phyloP scores from a whole-genome alignment of 1,284 basidiomycete genomes.

The Sanghuangporus weigelae region DNA sequence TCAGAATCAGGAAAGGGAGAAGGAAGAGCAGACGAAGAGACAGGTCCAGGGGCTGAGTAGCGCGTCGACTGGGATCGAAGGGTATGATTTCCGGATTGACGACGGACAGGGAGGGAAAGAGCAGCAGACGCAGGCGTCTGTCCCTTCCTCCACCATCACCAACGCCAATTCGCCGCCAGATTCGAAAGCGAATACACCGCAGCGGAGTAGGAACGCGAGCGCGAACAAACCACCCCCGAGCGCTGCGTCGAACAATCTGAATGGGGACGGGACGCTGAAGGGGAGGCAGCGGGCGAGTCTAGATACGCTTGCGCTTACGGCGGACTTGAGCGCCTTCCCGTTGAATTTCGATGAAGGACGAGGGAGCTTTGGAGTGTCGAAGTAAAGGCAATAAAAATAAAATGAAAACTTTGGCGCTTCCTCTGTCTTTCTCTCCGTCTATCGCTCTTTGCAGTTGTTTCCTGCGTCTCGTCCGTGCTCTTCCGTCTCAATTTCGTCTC shows the following conservation, averaged over 20 bases:
- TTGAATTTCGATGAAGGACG: constrained; percentile 47
- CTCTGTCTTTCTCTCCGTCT: neutral
- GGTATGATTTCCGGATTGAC: constrained; percentile 80
- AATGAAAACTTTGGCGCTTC: neutral
- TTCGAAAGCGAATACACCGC: too few species aligned
- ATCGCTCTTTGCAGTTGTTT: too few species aligned
- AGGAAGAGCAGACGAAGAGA: constrained; percentile 42
- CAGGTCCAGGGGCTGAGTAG: constrained; percentile 61
- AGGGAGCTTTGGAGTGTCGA: constrained; percentile 16
- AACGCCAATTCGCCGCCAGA: neutral
- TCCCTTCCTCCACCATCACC: neutral
- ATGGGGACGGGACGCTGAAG: constrained; percentile 23
- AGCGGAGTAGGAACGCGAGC: neutral
- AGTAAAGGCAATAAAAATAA: neutral
- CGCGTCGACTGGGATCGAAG: constrained; percentile 57
- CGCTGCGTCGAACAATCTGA: constrained; percentile 14
- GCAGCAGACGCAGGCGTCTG: constrained; percentile 24
- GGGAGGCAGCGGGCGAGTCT: constrained; percentile 67
- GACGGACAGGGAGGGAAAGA: constrained; percentile 4
- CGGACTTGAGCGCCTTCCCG: constrained; percentile 74
- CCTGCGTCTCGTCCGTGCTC: neutral
- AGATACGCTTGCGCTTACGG: constrained; percentile 75
- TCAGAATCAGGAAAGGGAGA: constrained; percentile 29
- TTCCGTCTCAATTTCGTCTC: neutral
- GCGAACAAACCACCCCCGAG: constrained; percentile 14